A percentile compares a stretch with the other conserved stretches of the same genome.
Evolutionary conservation across 306 rosid species (phyloP).

Genomic region (Sechiopsis laciniata): DNA sequence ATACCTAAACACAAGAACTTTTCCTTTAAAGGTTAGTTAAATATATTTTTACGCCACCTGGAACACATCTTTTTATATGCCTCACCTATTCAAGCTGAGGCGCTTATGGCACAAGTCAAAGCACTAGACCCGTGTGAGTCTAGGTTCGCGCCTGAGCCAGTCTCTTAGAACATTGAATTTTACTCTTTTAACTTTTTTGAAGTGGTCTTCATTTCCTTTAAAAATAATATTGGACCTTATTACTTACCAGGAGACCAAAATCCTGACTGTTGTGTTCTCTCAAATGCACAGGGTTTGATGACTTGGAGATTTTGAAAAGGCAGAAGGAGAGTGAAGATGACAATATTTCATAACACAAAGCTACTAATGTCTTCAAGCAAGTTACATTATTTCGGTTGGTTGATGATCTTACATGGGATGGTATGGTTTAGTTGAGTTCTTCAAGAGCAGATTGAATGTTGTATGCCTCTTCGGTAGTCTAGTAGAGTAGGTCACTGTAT

Average conservation of each 20-base stretch:
- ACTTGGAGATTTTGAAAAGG: conserved; percentile 49
- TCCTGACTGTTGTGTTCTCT: conserved; percentile 17
- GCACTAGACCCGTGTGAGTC: too few relatives aligned
- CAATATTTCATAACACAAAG: conserved; percentile 35
- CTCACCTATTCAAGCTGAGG: too few relatives aligned
- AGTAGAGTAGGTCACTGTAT: conserved; percentile 13
- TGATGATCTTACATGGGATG: not conserved
- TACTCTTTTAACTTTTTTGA: too few relatives aligned
- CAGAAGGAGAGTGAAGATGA: conserved; percentile 52
- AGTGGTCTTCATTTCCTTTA: too few relatives aligned
- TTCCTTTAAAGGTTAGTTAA: too few relatives aligned
- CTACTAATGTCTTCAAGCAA: conserved; percentile 3
- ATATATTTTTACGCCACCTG: too few relatives aligned
- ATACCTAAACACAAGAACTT: too few relatives aligned
- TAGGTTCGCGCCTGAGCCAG: too few relatives aligned
- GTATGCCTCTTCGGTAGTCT: not conserved
- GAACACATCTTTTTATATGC: too few relatives aligned
- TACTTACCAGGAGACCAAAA: conserved; percentile 16
- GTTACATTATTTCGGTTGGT: not conserved
- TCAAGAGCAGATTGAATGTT: conserved; percentile 7
- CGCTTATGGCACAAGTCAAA: too few relatives aligned
- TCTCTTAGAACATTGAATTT: too few relatives aligned
- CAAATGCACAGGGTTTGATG: conserved; percentile 62
- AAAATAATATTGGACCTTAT: not conserved
- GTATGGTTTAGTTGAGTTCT: not conserved